Evolutionary conservation across 306 rosid genomes (phyloP).

Genomic region (Prunus davidiana): DNA sequence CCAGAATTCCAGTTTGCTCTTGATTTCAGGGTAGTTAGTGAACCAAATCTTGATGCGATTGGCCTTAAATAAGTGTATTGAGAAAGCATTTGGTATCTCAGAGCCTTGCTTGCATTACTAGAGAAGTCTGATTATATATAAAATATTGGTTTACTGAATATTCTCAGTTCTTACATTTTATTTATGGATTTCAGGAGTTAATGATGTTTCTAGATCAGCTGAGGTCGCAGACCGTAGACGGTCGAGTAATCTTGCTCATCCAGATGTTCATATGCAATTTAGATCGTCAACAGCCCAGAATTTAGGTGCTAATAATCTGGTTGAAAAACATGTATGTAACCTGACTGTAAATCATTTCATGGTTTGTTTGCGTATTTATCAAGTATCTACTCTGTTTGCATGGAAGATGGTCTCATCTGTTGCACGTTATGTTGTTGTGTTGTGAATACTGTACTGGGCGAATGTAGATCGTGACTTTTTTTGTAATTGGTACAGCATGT

Average conservation of each 20-base stretch:
- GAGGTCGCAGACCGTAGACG: not conserved
- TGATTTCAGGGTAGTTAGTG: not conserved
- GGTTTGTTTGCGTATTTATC: not conserved
- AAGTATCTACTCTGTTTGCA: not conserved
- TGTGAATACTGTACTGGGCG: not conserved
- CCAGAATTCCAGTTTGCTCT: not conserved
- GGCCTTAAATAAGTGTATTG: not conserved
- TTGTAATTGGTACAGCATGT: conserved; percentile 36
- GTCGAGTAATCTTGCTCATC: conserved; percentile 11
- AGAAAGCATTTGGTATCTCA: not conserved
- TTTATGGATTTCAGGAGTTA: conserved; percentile 5
- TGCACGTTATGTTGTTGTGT: not conserved
- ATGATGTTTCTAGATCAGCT: conserved; percentile 1
- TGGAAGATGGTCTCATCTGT: not conserved
- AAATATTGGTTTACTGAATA: not conserved
- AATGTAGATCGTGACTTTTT: not conserved
- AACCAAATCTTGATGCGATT: not conserved
- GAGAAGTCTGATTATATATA: not conserved
- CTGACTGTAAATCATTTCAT: conserved; percentile 7
- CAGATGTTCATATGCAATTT: conserved; percentile 27
- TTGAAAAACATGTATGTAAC: conserved; percentile 45
- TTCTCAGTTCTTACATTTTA: not conserved
- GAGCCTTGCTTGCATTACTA: not conserved
- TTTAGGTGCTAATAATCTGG: conserved; percentile 25
- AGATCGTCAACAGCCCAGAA: conserved; percentile 42